These are phyloP conservation scores for Colletotrichum sp. DNA, from an alignment of 2,329 filamentous ascomycete genomes.

Conservation along the genomic window DNA sequence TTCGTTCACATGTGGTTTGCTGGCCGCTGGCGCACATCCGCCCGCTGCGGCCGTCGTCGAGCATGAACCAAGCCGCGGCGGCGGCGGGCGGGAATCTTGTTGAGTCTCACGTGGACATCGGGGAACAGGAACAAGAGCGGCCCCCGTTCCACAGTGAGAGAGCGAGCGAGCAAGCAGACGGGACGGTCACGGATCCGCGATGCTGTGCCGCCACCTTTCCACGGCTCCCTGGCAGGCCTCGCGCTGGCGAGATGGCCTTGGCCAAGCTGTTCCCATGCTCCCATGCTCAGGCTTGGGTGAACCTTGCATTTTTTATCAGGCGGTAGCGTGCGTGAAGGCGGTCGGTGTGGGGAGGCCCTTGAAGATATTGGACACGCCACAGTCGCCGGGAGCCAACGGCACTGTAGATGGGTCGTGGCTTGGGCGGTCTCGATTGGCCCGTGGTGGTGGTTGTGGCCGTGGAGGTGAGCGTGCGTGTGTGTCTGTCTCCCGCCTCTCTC, in stretches of 20 bases:
- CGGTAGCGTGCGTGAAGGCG: slow-evolving; percentile 14
- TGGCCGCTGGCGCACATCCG: slow-evolving; percentile 13
- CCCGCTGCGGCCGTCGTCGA: slow-evolving; percentile 1
- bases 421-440: slow-evolving; percentile 4
- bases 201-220: slow-evolving; percentile 10
- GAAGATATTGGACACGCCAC: slow-evolving; percentile 11
- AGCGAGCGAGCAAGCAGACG: not conserved
- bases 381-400: not conserved
- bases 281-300: slow-evolving; percentile 14
- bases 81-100: slow-evolving; percentile 13
- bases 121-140: not conserved
- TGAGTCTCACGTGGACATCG: slow-evolving; percentile 16
- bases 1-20: not conserved
- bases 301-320: slow-evolving; percentile 18
- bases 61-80: slow-evolving; percentile 10
- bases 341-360: slow-evolving; percentile 17
- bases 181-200: not conserved
- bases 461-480: not conserved
- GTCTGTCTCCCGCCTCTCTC: not conserved
- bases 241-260: slow-evolving; percentile 2
- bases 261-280: slow-evolving; percentile 15
- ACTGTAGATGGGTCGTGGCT: slow-evolving; percentile 2
- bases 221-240: not conserved
- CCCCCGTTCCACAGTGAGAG: slow-evolving; percentile 12
- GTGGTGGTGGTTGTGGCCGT: not conserved